Evolutionary conservation across 306 rosid genomes (phyloP), one percentile per base, ranked within the genome.

Genomic region (Ochetophila trinervis): DNA sequence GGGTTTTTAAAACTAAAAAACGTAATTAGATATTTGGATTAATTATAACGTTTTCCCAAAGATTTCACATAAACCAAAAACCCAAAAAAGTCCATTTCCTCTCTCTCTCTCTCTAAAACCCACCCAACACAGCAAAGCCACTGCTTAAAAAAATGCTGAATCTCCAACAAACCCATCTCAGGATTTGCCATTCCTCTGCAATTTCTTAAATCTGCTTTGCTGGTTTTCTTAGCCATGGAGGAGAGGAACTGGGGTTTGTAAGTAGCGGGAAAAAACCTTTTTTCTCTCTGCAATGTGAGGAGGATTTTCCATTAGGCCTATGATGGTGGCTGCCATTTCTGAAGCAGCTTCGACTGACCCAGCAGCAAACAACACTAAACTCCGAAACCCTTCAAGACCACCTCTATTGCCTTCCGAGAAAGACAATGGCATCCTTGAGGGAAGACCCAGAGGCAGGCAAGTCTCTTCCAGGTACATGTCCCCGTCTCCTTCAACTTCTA

Each of bases 391-490:
- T 27, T 44, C 86, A 2, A 66, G 85, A 42, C 89, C 85, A 5
- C 88, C 92, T 3, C 80, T 84, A 3, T 14, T 82, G n/a, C 86
- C 79, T 5, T 79, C 87, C 1, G 85, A 85, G 76, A 88, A 85
- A 65, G 82, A 77, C 79, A 91, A 91, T 86, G 92, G 87, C 57
- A 37, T 76, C 21, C 35, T 73, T 11, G 79, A 76, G 14, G 80
- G 87, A 61, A 82, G 86, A 73, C 89, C 85, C 22, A 83, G 90
- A 66, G 96, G 97, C 12, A 72, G 95, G 4, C 91, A 86, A 57
- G 97, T 94, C 19, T 87, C 97, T 68, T 94, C 99, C 16, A 94
- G 96, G 87, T 94, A 90, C 72, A 82, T 94, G 97, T 90, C 99
- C 24, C 90, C 92, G 22, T 88, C 96, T 7, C 87, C 93, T 16